These are phyloP conservation scores for Theobroma grandiflorum DNA, from an alignment of 441 rosid species.

Conservation along the genomic window DNA sequence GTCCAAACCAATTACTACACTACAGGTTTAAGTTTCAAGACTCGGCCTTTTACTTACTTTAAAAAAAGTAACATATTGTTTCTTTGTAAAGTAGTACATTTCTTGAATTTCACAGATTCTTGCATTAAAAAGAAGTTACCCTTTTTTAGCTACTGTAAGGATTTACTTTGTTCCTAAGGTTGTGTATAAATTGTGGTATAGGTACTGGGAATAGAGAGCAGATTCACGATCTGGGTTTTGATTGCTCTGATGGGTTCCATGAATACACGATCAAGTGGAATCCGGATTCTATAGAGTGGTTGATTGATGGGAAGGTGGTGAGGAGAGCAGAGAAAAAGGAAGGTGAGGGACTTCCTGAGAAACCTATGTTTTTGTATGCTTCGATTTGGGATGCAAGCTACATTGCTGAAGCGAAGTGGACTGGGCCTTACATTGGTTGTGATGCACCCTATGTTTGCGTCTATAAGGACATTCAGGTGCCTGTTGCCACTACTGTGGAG, in stretches of 20 bases:
- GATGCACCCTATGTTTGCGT: conserved; percentile 63
- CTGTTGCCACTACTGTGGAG: conserved; percentile 41
- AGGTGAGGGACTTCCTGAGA: conserved; percentile 51
- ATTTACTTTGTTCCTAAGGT: not conserved
- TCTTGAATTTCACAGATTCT: not conserved
- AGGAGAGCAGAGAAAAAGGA: conserved; percentile 52
- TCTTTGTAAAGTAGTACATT: not conserved
- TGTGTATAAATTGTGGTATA: conserved; percentile 23
- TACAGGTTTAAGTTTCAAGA: conserved; percentile 35
- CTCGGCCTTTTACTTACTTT: not conserved
- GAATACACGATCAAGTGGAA: conserved; percentile 57
- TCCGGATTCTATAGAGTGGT: conserved; percentile 56
- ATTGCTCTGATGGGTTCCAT: conserved; percentile 58
- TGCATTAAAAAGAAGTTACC: not conserved
- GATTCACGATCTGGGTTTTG: conserved; percentile 64
- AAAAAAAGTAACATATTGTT: not conserved
- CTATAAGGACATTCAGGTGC: conserved; percentile 56
- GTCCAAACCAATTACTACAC: conserved; percentile 61
- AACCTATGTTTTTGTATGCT: conserved; percentile 58
- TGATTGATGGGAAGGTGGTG: conserved; percentile 54
- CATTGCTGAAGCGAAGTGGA: conserved; percentile 53
- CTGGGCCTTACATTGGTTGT: conserved; percentile 50
- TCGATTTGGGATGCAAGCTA: conserved; percentile 68
- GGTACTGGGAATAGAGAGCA: conserved; percentile 59
- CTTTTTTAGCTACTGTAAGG: not conserved